Evolutionary conservation across 805 yeast species (phyloP), one percentile per base, ranked within the genome.

Genomic region (Candida andamanensis): DNA sequence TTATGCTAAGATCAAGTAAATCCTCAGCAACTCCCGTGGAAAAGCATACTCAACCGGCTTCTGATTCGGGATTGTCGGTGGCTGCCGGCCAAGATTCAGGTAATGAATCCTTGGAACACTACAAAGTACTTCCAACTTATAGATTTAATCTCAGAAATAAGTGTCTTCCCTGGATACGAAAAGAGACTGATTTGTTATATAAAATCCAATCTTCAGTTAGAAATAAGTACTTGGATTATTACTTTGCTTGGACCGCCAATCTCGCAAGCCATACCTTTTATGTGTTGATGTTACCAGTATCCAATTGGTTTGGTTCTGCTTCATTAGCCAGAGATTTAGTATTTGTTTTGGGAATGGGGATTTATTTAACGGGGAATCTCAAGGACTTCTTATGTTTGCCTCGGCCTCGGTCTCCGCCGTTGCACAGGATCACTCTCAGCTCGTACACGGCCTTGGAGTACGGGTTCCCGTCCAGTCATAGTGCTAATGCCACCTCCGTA

Each of bases 211-310:
- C 46, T 4, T 28, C 36, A 4, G 47, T 64, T 9, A 64, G 95
- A 36, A 52, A 57, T 23, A 67, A 76, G 2, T 30, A 54, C 12
- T 56, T 79, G 31, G 97, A 89, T 58, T 48, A 66, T 16, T 92
- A 82, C 48, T 90, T 90, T 58, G 82, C 94, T 6, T 76, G 85
- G 67, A 74, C 95, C 3, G 95, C 97, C 12, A 79, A 82, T 46
- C 64, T 92, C 41, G 98, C 96, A 0, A 76, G 95, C 4, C 98
- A 90, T 57, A 85, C 96, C 0, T 92, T 92, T 53, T 90, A 90
- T 54, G 95, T 92, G 29, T 54, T 90, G 29, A 78, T 85, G 77
- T 68, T 90, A 22, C 98, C 98, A 1, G 52, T 83, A 7, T 85
- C 92, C 9, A 67, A 76, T 20, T 90, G 95, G 95, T 73, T 79